Conservation (phyloP, 257 asterid species). For the Solanum ahanhuiri region DNA sequence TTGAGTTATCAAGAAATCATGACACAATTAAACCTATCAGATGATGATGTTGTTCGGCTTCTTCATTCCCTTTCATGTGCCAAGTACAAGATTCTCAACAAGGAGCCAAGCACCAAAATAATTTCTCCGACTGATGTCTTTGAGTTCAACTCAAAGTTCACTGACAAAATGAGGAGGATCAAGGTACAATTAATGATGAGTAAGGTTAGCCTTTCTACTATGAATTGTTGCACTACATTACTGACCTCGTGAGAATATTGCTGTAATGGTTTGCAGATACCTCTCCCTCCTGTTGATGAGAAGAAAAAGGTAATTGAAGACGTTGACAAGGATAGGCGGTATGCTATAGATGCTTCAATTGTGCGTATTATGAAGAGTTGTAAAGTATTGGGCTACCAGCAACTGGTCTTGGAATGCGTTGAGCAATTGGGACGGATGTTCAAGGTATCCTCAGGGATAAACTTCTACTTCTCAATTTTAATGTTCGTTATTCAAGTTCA, state of each 20-base stretch:
- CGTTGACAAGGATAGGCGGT: conserved; percentile 92
- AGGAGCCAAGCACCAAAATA: conserved; percentile 85
- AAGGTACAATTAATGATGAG: conserved; percentile 39
- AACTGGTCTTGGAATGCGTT: conserved; percentile 85
- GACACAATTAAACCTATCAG: conserved; percentile 74
- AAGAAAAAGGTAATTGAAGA: conserved; percentile 93
- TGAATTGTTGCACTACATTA: background rate
- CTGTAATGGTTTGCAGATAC: conserved; percentile 41
- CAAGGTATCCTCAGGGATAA: conserved; percentile 39
- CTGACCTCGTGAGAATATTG: background rate
- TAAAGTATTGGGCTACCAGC: conserved; percentile 84
- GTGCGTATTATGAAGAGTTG: conserved; percentile 96
- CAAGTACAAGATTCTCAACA: conserved; percentile 71
- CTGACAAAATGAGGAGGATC: conserved; percentile 91
- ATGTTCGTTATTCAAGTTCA: background rate
- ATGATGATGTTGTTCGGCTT: conserved; percentile 86
- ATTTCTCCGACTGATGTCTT: conserved; percentile 71
- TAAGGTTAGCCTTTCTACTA: background rate
- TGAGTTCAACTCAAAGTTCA: conserved; percentile 84
- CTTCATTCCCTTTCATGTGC: conserved; percentile 99
- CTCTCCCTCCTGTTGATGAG: conserved; percentile 97
- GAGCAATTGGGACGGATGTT: conserved; percentile 90
- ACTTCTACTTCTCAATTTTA: background rate
- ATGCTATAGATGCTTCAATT: conserved; percentile 94
- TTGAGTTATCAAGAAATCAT: conserved; percentile 84